phyloP scores from a whole-genome alignment of 352 stramenopile species.

The Globisporangium nagaii region DNA sequence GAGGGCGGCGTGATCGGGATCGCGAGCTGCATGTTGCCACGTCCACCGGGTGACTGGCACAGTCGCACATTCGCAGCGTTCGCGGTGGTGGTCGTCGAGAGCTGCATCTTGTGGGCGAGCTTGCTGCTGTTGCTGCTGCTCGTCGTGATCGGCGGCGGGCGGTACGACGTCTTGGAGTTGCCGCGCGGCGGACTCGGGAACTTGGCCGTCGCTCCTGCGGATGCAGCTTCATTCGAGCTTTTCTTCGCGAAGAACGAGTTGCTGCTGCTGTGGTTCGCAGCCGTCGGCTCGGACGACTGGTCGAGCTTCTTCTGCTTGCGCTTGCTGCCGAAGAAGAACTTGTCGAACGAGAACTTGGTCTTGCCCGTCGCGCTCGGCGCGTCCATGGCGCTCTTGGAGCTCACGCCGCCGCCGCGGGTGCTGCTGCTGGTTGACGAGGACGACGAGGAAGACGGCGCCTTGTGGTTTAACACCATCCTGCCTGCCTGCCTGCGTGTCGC shows the following conservation, averaged over 20 bases:
- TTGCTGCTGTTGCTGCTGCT: neutral
- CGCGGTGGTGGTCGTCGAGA: neutral
- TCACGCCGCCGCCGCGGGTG: neutral
- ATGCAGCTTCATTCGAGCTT: neutral
- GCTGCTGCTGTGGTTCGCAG: neutral
- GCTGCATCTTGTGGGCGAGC: neutral
- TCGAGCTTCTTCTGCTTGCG: slow-evolving; percentile 14
- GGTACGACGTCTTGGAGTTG: slow-evolving; percentile 14
- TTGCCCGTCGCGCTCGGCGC: neutral
- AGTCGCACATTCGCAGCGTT: slow-evolving; percentile 12
- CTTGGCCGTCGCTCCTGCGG: neutral
- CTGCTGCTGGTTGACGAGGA: neutral
- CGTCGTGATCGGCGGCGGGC: slow-evolving; percentile 19
- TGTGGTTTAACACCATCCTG: slow-evolving; percentile 5
- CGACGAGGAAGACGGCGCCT: neutral
- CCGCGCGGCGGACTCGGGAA: neutral
- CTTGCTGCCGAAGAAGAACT: slow-evolving; percentile 13
- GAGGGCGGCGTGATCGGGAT: slow-evolving; percentile 26
- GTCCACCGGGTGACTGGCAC: slow-evolving; percentile 28
- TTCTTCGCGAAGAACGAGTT: slow-evolving; percentile 12
- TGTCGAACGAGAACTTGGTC: slow-evolving; percentile 24
- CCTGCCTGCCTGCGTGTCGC: neutral
- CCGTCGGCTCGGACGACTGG: neutral
- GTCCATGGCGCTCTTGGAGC: slow-evolving; percentile 1
- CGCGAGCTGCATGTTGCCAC: slow-evolving; percentile 32